A percentile compares a stretch with the other conserved stretches of the same genome.
These are phyloP conservation scores for Fusarium oxysporum DNA, from an alignment of 2,329 filamentous ascomycete genomes.

Conservation along the genomic window DNA sequence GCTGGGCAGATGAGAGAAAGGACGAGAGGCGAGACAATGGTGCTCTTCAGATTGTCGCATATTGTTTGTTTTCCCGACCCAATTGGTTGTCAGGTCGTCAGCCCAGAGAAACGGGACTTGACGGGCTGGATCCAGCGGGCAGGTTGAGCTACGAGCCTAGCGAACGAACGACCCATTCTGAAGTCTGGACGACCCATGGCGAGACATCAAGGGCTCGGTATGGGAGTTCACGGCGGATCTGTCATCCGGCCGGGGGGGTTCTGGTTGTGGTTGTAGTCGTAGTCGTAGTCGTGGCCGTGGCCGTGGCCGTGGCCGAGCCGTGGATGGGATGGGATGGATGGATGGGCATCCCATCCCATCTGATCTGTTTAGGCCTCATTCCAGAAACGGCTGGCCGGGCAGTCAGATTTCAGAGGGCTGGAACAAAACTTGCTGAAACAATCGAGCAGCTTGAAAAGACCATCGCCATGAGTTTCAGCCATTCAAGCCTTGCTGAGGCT, in stretches of 20 bases:
- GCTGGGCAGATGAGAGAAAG: not conserved
- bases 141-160: slow-evolving; percentile 46
- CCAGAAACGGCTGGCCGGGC: slow-evolving; percentile 29
- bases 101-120: slow-evolving; percentile 42
- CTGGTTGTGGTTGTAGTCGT: not conserved
- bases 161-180: slow-evolving; percentile 42
- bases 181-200: slow-evolving; percentile 38
- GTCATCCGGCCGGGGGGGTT: slow-evolving; percentile 40
- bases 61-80: slow-evolving; percentile 18
- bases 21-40: slow-evolving; percentile 6
- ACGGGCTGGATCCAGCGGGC: slow-evolving; percentile 47
- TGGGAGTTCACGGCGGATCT: slow-evolving; percentile 45
- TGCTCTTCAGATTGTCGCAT: slow-evolving; percentile 18
- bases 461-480: slow-evolving; percentile 8
- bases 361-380: slow-evolving; percentile 33
- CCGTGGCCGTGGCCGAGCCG: slow-evolving; percentile 27
- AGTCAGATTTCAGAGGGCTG: slow-evolving; percentile 14
- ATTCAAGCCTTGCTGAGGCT: slow-evolving; percentile 2
- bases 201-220: slow-evolving; percentile 44
- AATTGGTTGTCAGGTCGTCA: slow-evolving; percentile 41
- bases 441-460: slow-evolving; percentile 9
- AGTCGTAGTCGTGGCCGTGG: slow-evolving; percentile 1
- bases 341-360: slow-evolving; percentile 14
- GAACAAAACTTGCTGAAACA: slow-evolving; percentile 21
- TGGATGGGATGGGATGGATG: slow-evolving; percentile 16